These are phyloP conservation scores for Tetrapyrgos nigripes DNA, from an alignment of 1,284 basidiomycete genomes.

Conservation along the genomic window DNA sequence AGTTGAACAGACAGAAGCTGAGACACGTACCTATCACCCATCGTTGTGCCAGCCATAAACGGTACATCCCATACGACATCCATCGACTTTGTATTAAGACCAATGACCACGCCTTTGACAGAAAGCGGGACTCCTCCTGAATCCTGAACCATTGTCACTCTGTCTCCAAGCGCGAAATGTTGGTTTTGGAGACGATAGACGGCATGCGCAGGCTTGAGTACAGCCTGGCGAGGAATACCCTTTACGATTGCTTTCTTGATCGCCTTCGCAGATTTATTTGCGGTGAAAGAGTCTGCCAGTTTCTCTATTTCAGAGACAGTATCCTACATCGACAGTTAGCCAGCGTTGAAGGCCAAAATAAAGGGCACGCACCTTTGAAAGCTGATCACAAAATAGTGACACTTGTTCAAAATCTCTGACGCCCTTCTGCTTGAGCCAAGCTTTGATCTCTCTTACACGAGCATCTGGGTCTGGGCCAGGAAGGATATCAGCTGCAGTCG, in stretches of 20 bases:
- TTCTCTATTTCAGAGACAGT: conserved; percentile 82
- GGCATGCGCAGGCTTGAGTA: conserved; percentile 93
- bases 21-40: conserved; percentile 76
- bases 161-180: conserved; percentile 91
- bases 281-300: conserved; percentile 72
- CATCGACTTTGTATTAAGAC: conserved; percentile 85
- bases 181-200: conserved; percentile 92
- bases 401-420: conserved; percentile 93
- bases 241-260: conserved; percentile 93
- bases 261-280: conserved; percentile 59
- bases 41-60: conserved; percentile 91
- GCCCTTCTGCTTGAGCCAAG: conserved; percentile 89
- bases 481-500: conserved; percentile 79
- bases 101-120: conserved; percentile 94
- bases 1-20: conserved; percentile 5
- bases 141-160: conserved; percentile 96
- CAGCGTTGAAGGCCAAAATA: neutral
- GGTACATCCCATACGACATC: conserved; percentile 98
- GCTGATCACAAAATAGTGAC: conserved; percentile 90
- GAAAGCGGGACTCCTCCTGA: conserved; percentile 92
- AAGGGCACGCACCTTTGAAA: conserved; percentile 72
- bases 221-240: conserved; percentile 91
- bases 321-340: conserved; percentile 49
- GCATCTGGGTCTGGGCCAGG: conserved; percentile 68
- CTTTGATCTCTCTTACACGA: conserved; percentile 79